These are phyloP conservation scores for Moniliella sp. DNA, from an alignment of 1,284 basidiomycete species.

Conservation along the genomic window DNA sequence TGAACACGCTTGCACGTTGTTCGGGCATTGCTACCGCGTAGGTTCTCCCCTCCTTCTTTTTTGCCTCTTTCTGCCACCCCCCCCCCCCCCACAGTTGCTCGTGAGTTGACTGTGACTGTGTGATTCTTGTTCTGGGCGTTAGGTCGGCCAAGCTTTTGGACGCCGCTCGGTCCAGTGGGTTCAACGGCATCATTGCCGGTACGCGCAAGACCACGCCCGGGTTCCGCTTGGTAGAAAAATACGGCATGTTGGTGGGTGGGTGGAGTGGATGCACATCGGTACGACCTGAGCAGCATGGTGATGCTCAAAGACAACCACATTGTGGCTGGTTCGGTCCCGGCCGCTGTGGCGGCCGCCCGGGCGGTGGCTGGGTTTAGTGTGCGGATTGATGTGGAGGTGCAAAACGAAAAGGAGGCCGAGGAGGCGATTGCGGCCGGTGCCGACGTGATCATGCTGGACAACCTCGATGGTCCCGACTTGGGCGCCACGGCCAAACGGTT, in stretches of 20 bases:
- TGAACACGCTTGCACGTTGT: slow-evolving; percentile 82
- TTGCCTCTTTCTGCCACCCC: not conserved
- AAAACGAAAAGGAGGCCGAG: slow-evolving; percentile 65
- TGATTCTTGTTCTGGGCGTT: slow-evolving; percentile 5
- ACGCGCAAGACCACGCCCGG: slow-evolving; percentile 93
- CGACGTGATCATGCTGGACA: slow-evolving; percentile 88
- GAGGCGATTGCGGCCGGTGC: slow-evolving; percentile 89
- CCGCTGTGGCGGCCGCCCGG: slow-evolving; percentile 63
- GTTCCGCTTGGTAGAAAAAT: slow-evolving; percentile 91
- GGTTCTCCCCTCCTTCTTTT: slow-evolving; percentile 20
- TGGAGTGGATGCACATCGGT: slow-evolving; percentile 84
- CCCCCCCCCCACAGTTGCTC: not conserved
- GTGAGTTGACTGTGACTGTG: not conserved
- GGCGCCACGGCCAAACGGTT: slow-evolving; percentile 14
- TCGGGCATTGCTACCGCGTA: slow-evolving; percentile 87
- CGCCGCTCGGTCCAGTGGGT: slow-evolving; percentile 57
- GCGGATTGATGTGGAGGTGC: slow-evolving; percentile 81
- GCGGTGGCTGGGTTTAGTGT: slow-evolving; percentile 76
- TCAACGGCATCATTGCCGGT: slow-evolving; percentile 70
- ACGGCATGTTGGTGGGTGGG: slow-evolving; percentile 96
- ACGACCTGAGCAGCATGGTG: slow-evolving; percentile 92
- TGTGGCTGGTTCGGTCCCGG: slow-evolving; percentile 84
- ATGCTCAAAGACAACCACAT: slow-evolving; percentile 99
- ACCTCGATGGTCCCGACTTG: slow-evolving; percentile 21
- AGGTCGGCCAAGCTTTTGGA: slow-evolving; percentile 63